These are phyloP conservation scores for Zizania palustris DNA, from an alignment of 202 grass and related monocot genomes.

Conservation along the genomic window DNA sequence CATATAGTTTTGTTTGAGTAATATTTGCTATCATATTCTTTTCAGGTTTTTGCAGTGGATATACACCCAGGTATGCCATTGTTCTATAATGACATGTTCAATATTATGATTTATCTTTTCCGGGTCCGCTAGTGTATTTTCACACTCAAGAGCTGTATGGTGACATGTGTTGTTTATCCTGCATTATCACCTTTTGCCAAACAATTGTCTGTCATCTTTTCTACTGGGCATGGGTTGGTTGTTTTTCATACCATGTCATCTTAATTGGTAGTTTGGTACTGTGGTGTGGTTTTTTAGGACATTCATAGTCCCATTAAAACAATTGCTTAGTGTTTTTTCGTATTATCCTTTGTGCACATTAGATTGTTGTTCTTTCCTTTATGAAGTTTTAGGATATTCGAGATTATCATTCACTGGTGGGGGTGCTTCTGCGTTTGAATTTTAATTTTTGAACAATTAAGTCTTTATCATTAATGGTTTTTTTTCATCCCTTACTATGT, in stretches of 20 bases:
- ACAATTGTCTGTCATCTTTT: neutral
- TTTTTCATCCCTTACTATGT: constrained; percentile 3
- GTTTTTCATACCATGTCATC: neutral
- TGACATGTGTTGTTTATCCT: neutral
- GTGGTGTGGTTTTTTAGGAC: too few relatives aligned
- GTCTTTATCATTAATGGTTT: neutral
- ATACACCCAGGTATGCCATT: constrained; percentile 89
- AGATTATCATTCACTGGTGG: too few relatives aligned
- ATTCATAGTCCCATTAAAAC: too few relatives aligned
- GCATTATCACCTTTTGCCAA: neutral
- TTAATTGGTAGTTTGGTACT: too few relatives aligned
- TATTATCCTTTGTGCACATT: too few relatives aligned
- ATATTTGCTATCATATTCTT: constrained; percentile 35
- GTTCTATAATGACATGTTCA: constrained; percentile 20
- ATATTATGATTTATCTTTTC: neutral
- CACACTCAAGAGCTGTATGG: neutral
- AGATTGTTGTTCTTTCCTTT: too few relatives aligned
- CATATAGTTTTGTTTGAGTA: constrained; percentile 28
- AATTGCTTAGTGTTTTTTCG: too few relatives aligned
- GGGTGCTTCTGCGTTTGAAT: neutral
- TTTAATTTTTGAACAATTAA: neutral
- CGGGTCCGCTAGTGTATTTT: neutral
- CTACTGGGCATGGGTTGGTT: neutral
- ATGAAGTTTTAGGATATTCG: too few relatives aligned
- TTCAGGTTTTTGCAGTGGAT: constrained; percentile 97